A percentile compares a stretch with the other conserved stretches of the same genome.
Evolutionary conservation across 148 eudicot genomes (phyloP).

Genomic region (Camellia granthamiana): DNA sequence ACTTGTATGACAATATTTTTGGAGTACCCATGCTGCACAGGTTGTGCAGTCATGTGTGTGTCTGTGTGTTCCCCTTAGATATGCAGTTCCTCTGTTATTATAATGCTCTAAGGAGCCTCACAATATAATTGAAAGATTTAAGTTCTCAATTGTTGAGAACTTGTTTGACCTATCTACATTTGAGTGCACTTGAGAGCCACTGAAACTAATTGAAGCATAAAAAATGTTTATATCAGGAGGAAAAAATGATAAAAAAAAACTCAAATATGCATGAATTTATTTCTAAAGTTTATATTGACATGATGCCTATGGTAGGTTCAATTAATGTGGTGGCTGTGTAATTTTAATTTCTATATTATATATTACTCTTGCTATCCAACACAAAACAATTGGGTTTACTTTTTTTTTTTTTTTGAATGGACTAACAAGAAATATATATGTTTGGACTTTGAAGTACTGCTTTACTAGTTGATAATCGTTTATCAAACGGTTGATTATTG

Average conservation of each 20-base stretch:
- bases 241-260: neutral
- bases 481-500: neutral
- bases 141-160: neutral
- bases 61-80: neutral
- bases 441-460: neutral
- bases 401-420: too few species aligned
- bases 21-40: too few species aligned
- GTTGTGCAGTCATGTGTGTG: neutral
- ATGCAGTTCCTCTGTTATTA: neutral
- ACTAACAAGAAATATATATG: neutral
- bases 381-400: too few species aligned
- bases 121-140: neutral
- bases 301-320: neutral
- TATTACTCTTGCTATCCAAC: neutral
- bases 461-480: neutral
- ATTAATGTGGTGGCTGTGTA: neutral
- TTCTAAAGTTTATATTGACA: neutral
- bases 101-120: neutral
- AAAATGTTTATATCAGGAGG: neutral
- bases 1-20: too few species aligned
- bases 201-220: conserved; percentile 4
- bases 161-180: neutral
- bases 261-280: neutral
- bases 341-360: neutral
- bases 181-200: neutral